A percentile compares a stretch with the other conserved stretches of the same genome.
These are phyloP conservation scores for Paramecium sexaurelia DNA, from an alignment of 73 alveolate species.

Conservation along the genomic window DNA sequence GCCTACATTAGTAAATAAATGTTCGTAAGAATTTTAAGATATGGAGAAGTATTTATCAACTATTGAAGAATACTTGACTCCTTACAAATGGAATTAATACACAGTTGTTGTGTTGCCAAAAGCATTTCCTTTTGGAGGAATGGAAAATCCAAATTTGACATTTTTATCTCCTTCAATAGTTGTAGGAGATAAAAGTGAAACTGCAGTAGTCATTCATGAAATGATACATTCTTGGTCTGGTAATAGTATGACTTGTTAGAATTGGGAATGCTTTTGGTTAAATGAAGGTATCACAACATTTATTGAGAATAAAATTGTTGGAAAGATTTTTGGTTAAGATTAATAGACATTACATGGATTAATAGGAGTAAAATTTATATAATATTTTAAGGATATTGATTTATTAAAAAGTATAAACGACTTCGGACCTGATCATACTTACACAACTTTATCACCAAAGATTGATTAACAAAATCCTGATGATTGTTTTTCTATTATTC, in stretches of 20 bases:
- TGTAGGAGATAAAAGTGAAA: conserved; percentile 96
- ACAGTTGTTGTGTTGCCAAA: conserved; percentile 95
- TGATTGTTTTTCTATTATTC: conserved; percentile 95
- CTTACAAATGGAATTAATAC: conserved; percentile 95
- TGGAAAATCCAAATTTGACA: conserved; percentile 99
- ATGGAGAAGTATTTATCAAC: conserved; percentile 81
- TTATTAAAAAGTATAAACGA: neutral
- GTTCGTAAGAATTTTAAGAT: conserved; percentile 83
- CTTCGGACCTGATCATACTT: conserved; percentile 76
- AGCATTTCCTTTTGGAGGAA: conserved; percentile 98
- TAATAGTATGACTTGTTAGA: conserved; percentile 92
- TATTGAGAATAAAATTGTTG: conserved; percentile 53
- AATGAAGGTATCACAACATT: conserved; percentile 64
- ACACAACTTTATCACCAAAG: conserved; percentile 85
- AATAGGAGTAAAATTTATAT: neutral
- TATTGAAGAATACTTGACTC: conserved; percentile 90
- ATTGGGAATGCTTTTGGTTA: conserved; percentile 88
- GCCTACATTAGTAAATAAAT: conserved; percentile 77
- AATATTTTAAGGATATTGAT: neutral
- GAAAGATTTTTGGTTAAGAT: conserved; percentile 53
- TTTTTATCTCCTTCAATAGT: conserved; percentile 95
- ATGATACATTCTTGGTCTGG: conserved; percentile 99
- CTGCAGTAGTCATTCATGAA: conserved; percentile 94
- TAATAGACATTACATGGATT: conserved; percentile 26
- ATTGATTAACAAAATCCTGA: conserved; percentile 94